Conservation (phyloP, 495 filamentous ascomycete species). For the Aspergillus baeticus region DNA sequence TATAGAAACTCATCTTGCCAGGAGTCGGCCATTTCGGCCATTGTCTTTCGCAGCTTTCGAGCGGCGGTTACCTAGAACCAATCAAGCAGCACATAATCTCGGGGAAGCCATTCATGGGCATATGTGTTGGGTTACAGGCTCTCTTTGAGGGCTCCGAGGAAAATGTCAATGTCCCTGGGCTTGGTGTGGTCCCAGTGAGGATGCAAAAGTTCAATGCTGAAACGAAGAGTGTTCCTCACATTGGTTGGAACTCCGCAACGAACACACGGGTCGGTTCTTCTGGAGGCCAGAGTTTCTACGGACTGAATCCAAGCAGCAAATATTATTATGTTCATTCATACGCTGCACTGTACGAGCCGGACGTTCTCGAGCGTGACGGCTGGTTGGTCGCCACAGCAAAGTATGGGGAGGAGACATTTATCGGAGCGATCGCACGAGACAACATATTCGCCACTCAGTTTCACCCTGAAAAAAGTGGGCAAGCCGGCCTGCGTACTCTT, state of each 20-base stretch:
- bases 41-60: conserved; percentile 78
- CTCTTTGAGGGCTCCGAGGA: conserved; percentile 85
- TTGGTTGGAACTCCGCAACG: conserved; percentile 93
- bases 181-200: conserved; percentile 68
- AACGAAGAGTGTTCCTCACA: conserved; percentile 90
- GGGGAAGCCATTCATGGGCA: conserved; percentile 96
- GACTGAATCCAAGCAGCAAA: conserved; percentile 74
- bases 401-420: conserved; percentile 88
- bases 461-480: conserved; percentile 95
- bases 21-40: conserved; percentile 98
- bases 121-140: conserved; percentile 92
- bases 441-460: conserved; percentile 93
- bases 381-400: conserved; percentile 86
- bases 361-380: conserved; percentile 69
- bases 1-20: conserved; percentile 83
- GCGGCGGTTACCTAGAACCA: conserved; percentile 77
- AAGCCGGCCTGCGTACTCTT: conserved; percentile 78
- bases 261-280: conserved; percentile 45
- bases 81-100: conserved; percentile 76
- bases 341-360: conserved; percentile 72
- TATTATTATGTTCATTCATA: conserved; percentile 99
- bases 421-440: conserved; percentile 81
- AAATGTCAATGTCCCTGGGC: conserved; percentile 63
- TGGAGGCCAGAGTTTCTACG: conserved; percentile 62
- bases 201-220: conserved; percentile 74